phyloP scores from a whole-genome alignment of 2,329 filamentous ascomycete genomes.

The Xylaria sp. region DNA sequence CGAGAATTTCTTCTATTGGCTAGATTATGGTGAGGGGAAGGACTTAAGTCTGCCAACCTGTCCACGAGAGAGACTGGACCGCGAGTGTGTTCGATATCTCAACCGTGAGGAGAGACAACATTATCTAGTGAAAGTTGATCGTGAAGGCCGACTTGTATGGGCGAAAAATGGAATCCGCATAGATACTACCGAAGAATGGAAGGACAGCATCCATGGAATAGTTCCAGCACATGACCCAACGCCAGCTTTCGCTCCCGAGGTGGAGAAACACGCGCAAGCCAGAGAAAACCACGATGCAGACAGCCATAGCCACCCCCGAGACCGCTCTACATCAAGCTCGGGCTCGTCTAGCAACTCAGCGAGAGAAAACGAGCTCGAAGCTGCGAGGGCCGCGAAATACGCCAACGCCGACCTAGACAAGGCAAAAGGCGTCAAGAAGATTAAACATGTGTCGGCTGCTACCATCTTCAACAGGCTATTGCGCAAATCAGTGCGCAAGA shows the following conservation, averaged over 20 bases:
- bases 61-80: conserved; percentile 74
- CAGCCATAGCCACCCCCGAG: neutral
- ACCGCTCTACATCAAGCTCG: neutral
- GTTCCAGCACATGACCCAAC: conserved; percentile 66
- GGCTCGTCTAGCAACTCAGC: conserved; percentile 41
- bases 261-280: conserved; percentile 36
- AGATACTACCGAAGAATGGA: conserved; percentile 76
- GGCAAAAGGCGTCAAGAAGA: conserved; percentile 59
- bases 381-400: conserved; percentile 68
- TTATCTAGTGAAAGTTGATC: conserved; percentile 80
- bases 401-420: conserved; percentile 67
- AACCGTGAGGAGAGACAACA: conserved; percentile 80
- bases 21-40: conserved; percentile 80
- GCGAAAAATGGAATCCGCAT: conserved; percentile 81
- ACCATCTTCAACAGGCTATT: conserved; percentile 80
- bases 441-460: conserved; percentile 70
- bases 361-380: conserved; percentile 56
- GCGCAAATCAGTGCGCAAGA: conserved; percentile 79
- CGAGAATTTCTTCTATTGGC: conserved; percentile 94
- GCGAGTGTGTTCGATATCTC: conserved; percentile 82
- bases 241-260: conserved; percentile 55
- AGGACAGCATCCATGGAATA: conserved; percentile 79
- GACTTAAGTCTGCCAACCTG: conserved; percentile 73
- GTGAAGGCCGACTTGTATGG: conserved; percentile 80
- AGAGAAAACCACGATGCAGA: conserved; percentile 29